phyloP scores from a whole-genome alignment of 106 monocot genomes.

The Dioscorea zingiberensis region DNA sequence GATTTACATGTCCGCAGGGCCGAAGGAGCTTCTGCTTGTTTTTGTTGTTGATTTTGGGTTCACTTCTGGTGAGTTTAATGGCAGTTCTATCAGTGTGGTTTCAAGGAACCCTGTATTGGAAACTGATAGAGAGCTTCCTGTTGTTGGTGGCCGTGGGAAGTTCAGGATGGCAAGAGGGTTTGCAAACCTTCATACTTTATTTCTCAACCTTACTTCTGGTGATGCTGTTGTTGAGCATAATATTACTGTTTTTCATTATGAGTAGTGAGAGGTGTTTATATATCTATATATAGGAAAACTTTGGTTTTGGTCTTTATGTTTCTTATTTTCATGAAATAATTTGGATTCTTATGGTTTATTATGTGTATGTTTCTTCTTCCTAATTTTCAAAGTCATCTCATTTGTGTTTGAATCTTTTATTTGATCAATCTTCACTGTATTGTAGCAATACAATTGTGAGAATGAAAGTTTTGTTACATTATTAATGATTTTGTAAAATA shows the following conservation, averaged over 20 bases:
- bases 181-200: conserved; percentile 2
- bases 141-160: conserved; percentile 19
- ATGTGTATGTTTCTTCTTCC: too few species aligned
- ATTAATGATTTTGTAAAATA: too few species aligned
- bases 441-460: too few species aligned
- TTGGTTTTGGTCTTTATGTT: too few species aligned
- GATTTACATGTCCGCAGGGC: conserved; percentile 13
- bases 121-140: conserved; percentile 8
- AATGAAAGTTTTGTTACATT: too few species aligned
- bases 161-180: conserved; percentile 17
- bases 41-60: conserved; percentile 12
- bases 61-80: conserved; percentile 19
- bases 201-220: neutral
- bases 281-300: too few species aligned
- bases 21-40: conserved; percentile 1
- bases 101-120: conserved; percentile 14
- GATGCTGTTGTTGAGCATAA: conserved; percentile 16
- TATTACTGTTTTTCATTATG: conserved; percentile 14
- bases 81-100: conserved; percentile 19
- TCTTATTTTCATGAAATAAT: too few species aligned
- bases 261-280: neutral
- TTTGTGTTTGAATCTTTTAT: too few species aligned
- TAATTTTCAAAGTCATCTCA: too few species aligned
- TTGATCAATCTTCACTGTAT: too few species aligned
- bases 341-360: too few species aligned